Evolutionary conservation across 176 grass and related monocot genomes (phyloP).

Genomic region (Bolboschoenus planiculmis): DNA sequence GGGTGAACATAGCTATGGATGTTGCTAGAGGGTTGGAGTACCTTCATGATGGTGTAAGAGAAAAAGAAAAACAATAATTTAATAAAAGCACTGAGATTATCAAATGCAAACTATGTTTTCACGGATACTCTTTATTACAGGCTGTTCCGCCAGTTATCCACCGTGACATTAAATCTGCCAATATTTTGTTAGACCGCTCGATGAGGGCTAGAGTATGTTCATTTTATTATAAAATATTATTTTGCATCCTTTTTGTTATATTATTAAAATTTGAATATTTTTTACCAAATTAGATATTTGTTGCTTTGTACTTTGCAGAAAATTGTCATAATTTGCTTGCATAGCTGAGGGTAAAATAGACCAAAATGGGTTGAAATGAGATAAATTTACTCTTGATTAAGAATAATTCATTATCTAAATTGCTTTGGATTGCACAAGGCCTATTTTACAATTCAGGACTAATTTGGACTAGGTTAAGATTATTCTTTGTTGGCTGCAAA

Average conservation of each 20-base stretch:
- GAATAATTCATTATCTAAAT: neutral
- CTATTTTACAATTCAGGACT: neutral
- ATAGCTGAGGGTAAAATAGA: neutral
- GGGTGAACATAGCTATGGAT: conserved; percentile 90
- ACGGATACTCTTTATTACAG: conserved; percentile 44
- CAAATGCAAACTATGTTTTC: neutral
- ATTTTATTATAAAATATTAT: neutral
- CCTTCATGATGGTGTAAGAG: conserved; percentile 78
- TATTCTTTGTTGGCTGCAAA: neutral
- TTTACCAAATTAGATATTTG: neutral
- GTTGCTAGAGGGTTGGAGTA: conserved; percentile 93
- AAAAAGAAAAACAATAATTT: neutral
- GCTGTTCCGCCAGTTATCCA: conserved; percentile 91
- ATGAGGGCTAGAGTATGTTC: conserved; percentile 85
- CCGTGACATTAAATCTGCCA: conserved; percentile 85
- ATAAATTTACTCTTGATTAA: neutral
- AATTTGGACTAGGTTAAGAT: neutral
- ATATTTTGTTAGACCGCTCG: conserved; percentile 83
- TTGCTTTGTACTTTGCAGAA: neutral
- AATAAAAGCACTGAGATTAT: neutral
- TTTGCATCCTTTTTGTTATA: neutral
- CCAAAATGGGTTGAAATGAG: neutral
- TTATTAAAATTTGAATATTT: neutral
- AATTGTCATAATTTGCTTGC: neutral
- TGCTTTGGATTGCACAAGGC: neutral